Base-by-base conservation (phyloP, 2,329 filamentous ascomycete species). In the Paramyrothecium roridum region DNA sequence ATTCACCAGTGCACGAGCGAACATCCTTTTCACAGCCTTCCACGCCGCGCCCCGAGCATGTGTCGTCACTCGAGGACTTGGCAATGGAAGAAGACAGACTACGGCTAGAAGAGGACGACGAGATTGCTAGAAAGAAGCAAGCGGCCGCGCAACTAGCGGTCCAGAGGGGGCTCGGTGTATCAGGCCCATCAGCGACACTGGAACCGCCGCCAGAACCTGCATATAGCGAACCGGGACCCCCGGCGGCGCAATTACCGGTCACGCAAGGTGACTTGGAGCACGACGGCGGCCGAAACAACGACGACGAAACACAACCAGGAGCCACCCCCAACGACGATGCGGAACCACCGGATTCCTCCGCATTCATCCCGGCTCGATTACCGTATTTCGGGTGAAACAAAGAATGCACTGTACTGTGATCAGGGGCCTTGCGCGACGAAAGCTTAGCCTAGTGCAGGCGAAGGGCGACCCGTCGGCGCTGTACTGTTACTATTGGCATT, bases 321-420 rank as follows among this genome's bases (percentile, higher is more conserved):
- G 17, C 7, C 16, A 48, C 3, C 7, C 3, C 12, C 16, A 22
- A 8, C n/a, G 46, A 45, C 6, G 59, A 52, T 21, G 49, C 54
- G 40, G 57, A 62, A 33, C 47, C 53, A 17, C 54, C 51, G 8
- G 55, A 60, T 48, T 58, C 62, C 19, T 20, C 55, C 20, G 70
- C 70, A 2, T 87, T 87, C 60, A 73, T 86, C 21, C 83, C 84
- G 3, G 84, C 84, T 37, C 75, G 83, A 56, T 67, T 87, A 56
- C 84, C 84, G 40, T 76, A 77, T 53, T 83, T 87, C 70, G 71
- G 72, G 59, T 82, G 57, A 69, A 54, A 30, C 12, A 33, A 12
- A 22, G 46, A 13, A 26, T 22, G 22, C 8, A 26, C 43, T 49
- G 37, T 43, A 43, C 37, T 43, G 37, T 13, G 13, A 43, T 43